Evolutionary conservation across 495 filamentous ascomycete genomes (phyloP).

Genomic region (Penicillium paxilli): DNA sequence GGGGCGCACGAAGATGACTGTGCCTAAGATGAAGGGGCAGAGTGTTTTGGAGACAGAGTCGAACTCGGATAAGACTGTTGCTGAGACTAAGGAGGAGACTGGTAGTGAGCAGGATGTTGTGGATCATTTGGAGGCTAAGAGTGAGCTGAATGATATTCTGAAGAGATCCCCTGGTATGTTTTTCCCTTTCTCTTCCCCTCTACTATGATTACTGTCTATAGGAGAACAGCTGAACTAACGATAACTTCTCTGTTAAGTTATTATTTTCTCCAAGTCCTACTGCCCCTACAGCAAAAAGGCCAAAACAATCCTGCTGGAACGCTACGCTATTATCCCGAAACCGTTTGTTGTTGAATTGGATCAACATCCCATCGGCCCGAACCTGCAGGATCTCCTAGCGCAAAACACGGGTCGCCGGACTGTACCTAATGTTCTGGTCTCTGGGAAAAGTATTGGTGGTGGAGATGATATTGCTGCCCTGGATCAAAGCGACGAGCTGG

Average conservation of each 20-base stretch:
- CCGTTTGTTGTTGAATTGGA: constrained; percentile 93
- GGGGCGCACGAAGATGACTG: constrained; percentile 63
- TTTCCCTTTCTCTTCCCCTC: neutral
- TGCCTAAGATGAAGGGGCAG: constrained; percentile 40
- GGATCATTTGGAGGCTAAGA: constrained; percentile 41
- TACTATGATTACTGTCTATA: neutral
- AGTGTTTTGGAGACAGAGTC: constrained; percentile 3
- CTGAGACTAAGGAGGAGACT: constrained; percentile 16
- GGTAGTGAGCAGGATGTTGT: constrained; percentile 10
- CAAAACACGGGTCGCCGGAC: constrained; percentile 78
- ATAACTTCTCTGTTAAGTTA: constrained; percentile 52
- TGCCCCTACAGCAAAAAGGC: constrained; percentile 83
- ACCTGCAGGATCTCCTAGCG: constrained; percentile 67
- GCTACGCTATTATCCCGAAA: constrained; percentile 76
- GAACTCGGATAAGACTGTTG: too few relatives aligned
- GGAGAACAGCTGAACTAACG: constrained; percentile 15
- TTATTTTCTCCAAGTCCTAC: constrained; percentile 94
- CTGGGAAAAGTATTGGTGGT: constrained; percentile 86
- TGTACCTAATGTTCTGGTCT: constrained; percentile 89
- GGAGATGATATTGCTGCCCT: constrained; percentile 81
- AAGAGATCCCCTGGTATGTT: constrained; percentile 77
- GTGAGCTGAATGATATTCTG: constrained; percentile 71
- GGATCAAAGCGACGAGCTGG: constrained; percentile 65
- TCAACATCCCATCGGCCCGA: constrained; percentile 67
- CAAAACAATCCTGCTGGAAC: constrained; percentile 76